Base-by-base conservation (phyloP, 179 eudicot species). In the Carnegiea gigantea region DNA sequence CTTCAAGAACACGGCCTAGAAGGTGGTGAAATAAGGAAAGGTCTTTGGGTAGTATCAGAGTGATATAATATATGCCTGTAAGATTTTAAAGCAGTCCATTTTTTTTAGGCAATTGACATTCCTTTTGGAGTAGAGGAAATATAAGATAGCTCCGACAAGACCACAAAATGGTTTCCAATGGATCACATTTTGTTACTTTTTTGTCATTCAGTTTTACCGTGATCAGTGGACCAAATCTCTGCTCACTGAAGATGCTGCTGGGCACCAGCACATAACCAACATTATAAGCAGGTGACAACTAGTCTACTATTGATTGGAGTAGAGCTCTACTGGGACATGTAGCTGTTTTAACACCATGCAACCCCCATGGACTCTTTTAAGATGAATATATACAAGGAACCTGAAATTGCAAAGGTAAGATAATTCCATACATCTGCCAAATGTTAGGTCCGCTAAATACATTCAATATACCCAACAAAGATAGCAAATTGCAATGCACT, bases 191-290 rank as follows among this genome's bases (percentile, higher is more conserved):
- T 57, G 8, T 57, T 18, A 57, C 21, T 0, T 30, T 48, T 48
- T 48, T 48, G 11, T 48, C 53, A 48, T 7, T 48, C 53, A 48
- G 53, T 48, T 7, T 13, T 7, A 48, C 53, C 3, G 53, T 48
- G 13, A 48, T 7, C 53, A 30, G 33, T 40, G 43, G 43, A 40
- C 43, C 43, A 40, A 40, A 40, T 40, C 6, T 40, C 43, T 40
- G 43, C 43, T 40, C 43, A 0, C 43, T 40, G 43, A 5, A 40
- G 43, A 40, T 40, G 43, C 43, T 40, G 43, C 1, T 40, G 43
- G 5, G 43, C 43, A 40, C 43, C 43, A 40, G 5, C 43, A 95
- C 99, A 90, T 97, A 95, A 68, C 98, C 99, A 68, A 85, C 18
- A 51, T 62, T 54, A 97, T 86, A 17, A 30, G 33, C 53, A 48